Conservation (phyloP, 768 basidiomycete species). For the Hemileccinum impolitum region DNA sequence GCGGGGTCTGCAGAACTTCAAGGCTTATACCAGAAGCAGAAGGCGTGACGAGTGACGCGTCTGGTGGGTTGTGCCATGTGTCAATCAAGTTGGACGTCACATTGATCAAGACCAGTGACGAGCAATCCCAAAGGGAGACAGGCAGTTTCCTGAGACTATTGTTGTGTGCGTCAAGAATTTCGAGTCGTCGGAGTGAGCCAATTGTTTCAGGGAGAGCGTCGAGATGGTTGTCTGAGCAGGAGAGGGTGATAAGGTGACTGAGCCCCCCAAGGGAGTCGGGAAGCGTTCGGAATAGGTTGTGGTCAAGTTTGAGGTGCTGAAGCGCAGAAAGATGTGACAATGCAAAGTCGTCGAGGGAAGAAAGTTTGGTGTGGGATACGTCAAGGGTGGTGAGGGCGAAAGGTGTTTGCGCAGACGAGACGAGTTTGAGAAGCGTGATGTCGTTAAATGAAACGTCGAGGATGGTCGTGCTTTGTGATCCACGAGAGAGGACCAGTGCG, state of each 20-base stretch:
- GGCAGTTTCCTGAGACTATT: slow-evolving; percentile 84
- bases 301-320: slow-evolving; percentile 68
- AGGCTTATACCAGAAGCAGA: slow-evolving; percentile 20
- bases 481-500: slow-evolving; percentile 74
- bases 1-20: slow-evolving; percentile 16
- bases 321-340: slow-evolving; percentile 73
- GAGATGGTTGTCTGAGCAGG: slow-evolving; percentile 90
- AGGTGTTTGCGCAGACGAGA: slow-evolving; percentile 42
- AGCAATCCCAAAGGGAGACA: slow-evolving; percentile 78
- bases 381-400: slow-evolving; percentile 75
- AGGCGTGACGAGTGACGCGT: slow-evolving; percentile 27
- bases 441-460: slow-evolving; percentile 87
- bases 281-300: slow-evolving; percentile 81
- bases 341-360: slow-evolving; percentile 71
- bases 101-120: slow-evolving; percentile 69
- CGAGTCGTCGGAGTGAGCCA: slow-evolving; percentile 70
- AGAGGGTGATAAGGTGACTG: slow-evolving; percentile 63
- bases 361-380: slow-evolving; percentile 84
- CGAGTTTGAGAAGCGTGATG: slow-evolving; percentile 72
- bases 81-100: slow-evolving; percentile 84
- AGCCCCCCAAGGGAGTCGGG: slow-evolving; percentile 84
- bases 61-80: slow-evolving; percentile 65
- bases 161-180: slow-evolving; percentile 82
- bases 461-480: slow-evolving; percentile 51
- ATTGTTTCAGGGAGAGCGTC: slow-evolving; percentile 71